Conservation (phyloP, 2,329 filamentous ascomycete genomes). For the Cercospora sp. region DNA sequence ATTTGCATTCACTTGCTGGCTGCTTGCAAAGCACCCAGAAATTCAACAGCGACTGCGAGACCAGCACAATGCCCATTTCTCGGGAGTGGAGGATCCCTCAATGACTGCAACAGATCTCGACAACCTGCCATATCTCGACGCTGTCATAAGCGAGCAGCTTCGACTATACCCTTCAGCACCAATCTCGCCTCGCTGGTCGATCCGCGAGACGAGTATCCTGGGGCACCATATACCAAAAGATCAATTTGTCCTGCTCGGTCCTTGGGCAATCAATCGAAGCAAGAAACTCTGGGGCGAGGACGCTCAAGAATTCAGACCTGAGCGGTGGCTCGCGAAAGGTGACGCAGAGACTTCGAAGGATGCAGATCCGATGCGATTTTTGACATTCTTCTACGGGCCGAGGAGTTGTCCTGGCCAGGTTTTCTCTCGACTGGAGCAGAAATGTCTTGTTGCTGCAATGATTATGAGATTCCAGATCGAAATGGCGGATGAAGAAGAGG, state of each 20-base stretch:
- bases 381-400: conserved; percentile 48
- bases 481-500: conserved; percentile 25
- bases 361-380: conserved; percentile 47
- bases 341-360: no score
- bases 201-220: conserved; percentile 26
- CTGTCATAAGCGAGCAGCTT: conserved; percentile 65
- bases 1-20: conserved; percentile 70
- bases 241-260: conserved; percentile 36
- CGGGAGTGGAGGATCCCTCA: conserved; percentile 39
- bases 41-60: conserved; percentile 47
- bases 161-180: conserved; percentile 29
- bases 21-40: conserved; percentile 60
- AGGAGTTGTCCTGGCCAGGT: conserved; percentile 36
- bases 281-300: conserved; percentile 45
- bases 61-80: conserved; percentile 47
- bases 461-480: conserved; percentile 28
- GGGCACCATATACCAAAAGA: conserved; percentile 5
- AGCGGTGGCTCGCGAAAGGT: conserved; percentile 46
- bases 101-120: conserved; percentile 61
- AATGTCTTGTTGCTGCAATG: conserved; percentile 31
- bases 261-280: conserved; percentile 45
- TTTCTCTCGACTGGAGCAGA: conserved; percentile 35
- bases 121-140: conserved; percentile 71
- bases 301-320: conserved; percentile 43
- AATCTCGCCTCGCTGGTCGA: conserved; percentile 20